These are phyloP conservation scores for Trichoderma harzianum DNA, from an alignment of 2,329 filamentous ascomycete species.

Conservation along the genomic window DNA sequence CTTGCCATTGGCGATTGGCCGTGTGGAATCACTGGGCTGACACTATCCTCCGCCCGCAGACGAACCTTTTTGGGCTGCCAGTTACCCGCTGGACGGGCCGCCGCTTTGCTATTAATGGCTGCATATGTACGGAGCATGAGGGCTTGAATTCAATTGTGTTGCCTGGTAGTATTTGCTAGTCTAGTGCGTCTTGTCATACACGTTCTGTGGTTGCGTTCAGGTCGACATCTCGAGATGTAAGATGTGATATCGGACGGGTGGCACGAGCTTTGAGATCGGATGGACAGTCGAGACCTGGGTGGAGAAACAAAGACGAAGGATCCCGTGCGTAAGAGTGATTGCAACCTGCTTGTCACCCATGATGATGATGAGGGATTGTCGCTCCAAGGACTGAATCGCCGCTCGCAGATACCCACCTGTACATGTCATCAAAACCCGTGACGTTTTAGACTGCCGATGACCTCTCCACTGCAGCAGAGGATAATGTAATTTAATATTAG, in stretches of 20 bases:
- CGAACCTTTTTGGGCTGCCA: slow-evolving; percentile 1
- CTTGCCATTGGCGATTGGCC: background rate
- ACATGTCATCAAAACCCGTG: background rate
- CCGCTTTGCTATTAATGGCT: slow-evolving; percentile 9
- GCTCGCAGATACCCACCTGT: background rate
- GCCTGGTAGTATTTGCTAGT: background rate
- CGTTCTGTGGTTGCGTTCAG: background rate
- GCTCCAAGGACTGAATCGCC: background rate
- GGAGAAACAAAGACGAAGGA: background rate
- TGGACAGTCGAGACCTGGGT: background rate
- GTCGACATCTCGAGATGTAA: background rate
- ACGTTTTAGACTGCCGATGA: background rate
- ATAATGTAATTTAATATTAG: background rate
- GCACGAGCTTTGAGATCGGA: background rate
- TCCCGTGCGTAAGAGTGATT: background rate
- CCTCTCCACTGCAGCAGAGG: background rate
- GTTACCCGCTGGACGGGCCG: slow-evolving; percentile 15
- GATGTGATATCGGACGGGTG: background rate
- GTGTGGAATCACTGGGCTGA: slow-evolving; percentile 1
- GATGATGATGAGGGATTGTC: background rate
- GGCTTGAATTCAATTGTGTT: background rate
- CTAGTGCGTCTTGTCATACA: background rate
- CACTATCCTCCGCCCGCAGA: background rate
- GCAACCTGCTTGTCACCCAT: background rate
- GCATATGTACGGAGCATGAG: background rate